These are phyloP conservation scores for Phaeophleospora eucalypticola DNA, from an alignment of 2,329 filamentous ascomycete species.

Conservation along the genomic window DNA sequence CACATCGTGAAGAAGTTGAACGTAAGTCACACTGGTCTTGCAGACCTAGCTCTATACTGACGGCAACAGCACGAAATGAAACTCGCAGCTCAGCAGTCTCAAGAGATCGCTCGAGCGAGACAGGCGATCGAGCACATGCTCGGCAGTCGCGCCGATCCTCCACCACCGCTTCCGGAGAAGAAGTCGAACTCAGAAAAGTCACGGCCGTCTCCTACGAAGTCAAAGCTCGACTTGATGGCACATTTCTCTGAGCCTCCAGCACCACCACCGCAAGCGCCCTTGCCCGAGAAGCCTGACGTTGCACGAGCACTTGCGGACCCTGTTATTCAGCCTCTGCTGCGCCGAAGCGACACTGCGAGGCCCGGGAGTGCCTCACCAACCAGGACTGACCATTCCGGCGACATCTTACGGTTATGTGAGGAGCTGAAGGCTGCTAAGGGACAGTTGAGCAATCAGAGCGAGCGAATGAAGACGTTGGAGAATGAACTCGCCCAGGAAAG, in stretches of 20 bases:
- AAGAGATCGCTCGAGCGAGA: slow-evolving; percentile 77
- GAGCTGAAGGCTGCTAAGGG: slow-evolving; percentile 78
- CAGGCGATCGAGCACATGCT: slow-evolving; percentile 76
- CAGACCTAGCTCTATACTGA: slow-evolving; percentile 21
- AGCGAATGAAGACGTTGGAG: slow-evolving; percentile 77
- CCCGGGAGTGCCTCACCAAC: slow-evolving; percentile 55
- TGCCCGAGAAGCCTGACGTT: slow-evolving; percentile 87
- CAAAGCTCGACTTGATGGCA: slow-evolving; percentile 70
- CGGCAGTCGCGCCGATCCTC: slow-evolving; percentile 57
- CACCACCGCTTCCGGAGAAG: slow-evolving; percentile 38
- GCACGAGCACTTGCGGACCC: slow-evolving; percentile 45
- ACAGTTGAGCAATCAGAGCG: slow-evolving; percentile 78
- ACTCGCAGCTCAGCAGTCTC: slow-evolving; percentile 78
- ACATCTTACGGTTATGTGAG: slow-evolving; percentile 80
- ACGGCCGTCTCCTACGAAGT: slow-evolving; percentile 49
- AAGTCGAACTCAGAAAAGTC: slow-evolving; percentile 46
- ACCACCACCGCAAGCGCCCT: slow-evolving; percentile 84
- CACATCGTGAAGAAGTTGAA: slow-evolving; percentile 86
- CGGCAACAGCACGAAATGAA: slow-evolving; percentile 74
- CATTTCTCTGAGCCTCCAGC: slow-evolving; percentile 91
- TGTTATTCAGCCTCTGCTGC: slow-evolving; percentile 58
- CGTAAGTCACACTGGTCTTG: slow-evolving; percentile 49
- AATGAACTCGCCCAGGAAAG: slow-evolving; percentile 73
- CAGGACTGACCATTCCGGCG: slow-evolving; percentile 59
- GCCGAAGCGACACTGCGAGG: slow-evolving; percentile 71